Percentiles rank a stretch among this genome's conserved stretches.
Evolutionary conservation across 2,329 filamentous ascomycete species (phyloP).

Genomic region (Colletotrichum tropicicola): DNA sequence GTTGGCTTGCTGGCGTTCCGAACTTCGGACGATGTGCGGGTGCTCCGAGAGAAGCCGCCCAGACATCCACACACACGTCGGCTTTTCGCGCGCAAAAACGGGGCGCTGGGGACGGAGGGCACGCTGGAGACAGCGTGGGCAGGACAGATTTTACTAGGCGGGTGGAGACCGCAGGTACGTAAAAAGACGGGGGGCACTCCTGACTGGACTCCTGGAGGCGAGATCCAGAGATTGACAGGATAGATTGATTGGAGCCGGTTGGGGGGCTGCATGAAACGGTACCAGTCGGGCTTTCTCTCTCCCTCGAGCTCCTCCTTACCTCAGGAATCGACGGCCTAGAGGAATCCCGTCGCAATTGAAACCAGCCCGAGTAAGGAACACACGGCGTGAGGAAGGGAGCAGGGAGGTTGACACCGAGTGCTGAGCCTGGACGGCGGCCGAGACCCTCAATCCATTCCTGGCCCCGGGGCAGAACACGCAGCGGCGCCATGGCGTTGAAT

Average conservation of each 20-base stretch:
- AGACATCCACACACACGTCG: constrained; percentile 17
- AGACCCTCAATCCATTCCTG: constrained; percentile 24
- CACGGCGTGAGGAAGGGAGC: not conserved
- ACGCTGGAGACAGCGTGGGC: constrained; percentile 21
- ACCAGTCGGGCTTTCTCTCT: constrained; percentile 10
- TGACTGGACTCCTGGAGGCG: not conserved
- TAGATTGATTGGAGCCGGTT: constrained; percentile 23
- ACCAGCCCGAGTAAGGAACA: constrained; percentile 5
- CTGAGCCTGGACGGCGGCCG: not conserved
- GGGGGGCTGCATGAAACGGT: constrained; percentile 10
- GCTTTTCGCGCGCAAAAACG: constrained; percentile 28
- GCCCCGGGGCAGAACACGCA: not conserved
- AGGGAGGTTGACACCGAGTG: not conserved
- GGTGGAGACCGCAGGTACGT: constrained; percentile 16
- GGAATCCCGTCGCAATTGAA: constrained; percentile 3
- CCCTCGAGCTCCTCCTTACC: constrained; percentile 7
- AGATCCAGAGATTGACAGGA: constrained; percentile 25
- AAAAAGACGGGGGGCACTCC: constrained; percentile 12
- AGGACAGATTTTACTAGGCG: constrained; percentile 19
- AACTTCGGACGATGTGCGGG: constrained; percentile 25
- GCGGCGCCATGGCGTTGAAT: not conserved
- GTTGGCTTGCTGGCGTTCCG: constrained; percentile 18
- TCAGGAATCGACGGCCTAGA: constrained; percentile 21
- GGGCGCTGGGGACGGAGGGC: constrained; percentile 17
- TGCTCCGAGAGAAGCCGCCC: constrained; percentile 27